These are phyloP conservation scores for Pythium aquatile DNA, from an alignment of 352 stramenopile genomes.

Conservation along the genomic window DNA sequence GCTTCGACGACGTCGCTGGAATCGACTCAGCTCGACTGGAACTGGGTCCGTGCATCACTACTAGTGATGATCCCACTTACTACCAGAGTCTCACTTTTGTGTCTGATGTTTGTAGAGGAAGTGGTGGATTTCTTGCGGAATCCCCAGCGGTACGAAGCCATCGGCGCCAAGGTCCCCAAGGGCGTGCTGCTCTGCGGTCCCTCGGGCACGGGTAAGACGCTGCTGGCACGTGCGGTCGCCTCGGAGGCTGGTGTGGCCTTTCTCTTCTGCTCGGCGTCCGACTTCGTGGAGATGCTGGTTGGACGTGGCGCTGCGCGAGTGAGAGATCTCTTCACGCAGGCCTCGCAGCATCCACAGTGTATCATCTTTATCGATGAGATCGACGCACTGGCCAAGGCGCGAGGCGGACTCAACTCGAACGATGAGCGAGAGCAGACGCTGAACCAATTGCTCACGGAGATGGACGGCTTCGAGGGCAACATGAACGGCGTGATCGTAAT, in stretches of 20 bases:
- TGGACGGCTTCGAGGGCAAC: slow-evolving; percentile 92
- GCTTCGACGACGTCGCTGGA: slow-evolving; percentile 93
- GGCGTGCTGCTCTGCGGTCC: slow-evolving; percentile 94
- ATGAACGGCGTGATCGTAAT: slow-evolving; percentile 94
- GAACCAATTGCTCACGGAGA: slow-evolving; percentile 91
- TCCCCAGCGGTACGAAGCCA: slow-evolving; percentile 89
- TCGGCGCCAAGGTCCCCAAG: slow-evolving; percentile 91
- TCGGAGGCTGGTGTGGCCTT: slow-evolving; percentile 94
- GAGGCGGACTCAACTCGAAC: slow-evolving; percentile 89
- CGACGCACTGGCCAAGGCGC: slow-evolving; percentile 89
- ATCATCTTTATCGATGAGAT: slow-evolving; percentile 99
- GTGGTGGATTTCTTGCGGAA: slow-evolving; percentile 95
- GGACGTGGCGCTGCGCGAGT: slow-evolving; percentile 93
- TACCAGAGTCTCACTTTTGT: background rate
- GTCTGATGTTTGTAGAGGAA: slow-evolving; percentile 50
- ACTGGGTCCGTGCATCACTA: slow-evolving; percentile 39
- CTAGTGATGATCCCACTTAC: background rate
- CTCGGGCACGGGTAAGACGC: slow-evolving; percentile 94
- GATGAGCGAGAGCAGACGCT: slow-evolving; percentile 96
- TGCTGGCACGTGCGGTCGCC: slow-evolving; percentile 91
- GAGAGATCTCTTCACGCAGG: slow-evolving; percentile 92
- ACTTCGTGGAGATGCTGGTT: slow-evolving; percentile 98
- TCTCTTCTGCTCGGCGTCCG: slow-evolving; percentile 94
- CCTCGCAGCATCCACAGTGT: slow-evolving; percentile 92
- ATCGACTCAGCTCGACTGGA: slow-evolving; percentile 94